Percentiles rank a stretch among this genome's conserved stretches.
Conservation (phyloP, 2,329 filamentous ascomycete genomes). For the Colletotrichum falcatum region DNA sequence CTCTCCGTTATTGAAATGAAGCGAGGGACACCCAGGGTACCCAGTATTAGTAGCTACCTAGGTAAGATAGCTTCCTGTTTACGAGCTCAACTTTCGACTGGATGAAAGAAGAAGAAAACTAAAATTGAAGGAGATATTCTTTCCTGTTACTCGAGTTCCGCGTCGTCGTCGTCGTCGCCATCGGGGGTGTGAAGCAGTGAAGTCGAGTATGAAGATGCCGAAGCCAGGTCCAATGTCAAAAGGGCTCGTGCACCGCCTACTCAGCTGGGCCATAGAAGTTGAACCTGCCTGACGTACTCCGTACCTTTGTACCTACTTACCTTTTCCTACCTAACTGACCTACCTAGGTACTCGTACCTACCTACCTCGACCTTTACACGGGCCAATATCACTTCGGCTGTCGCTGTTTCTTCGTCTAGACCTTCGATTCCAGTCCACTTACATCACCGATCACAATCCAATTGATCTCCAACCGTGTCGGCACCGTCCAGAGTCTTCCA, state of each 20-base stretch:
- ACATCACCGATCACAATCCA: conserved; percentile 12
- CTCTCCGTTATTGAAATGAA: not conserved
- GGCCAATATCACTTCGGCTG: not conserved
- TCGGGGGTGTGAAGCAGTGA: not conserved
- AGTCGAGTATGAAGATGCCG: not conserved
- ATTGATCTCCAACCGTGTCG: conserved; percentile 10
- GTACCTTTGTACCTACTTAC: conserved; percentile 5
- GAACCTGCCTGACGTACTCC: conserved; percentile 16
- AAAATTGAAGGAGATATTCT: not conserved
- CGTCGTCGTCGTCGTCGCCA: not conserved
- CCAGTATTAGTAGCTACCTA: too few species aligned
- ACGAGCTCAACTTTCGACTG: too few species aligned
- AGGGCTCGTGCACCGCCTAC: not conserved
- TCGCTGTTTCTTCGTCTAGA: not conserved
- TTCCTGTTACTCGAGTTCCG: not conserved
- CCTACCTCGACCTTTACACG: not conserved
- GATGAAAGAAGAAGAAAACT: not conserved
- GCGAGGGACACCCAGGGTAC: not conserved
- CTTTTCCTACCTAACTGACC: not conserved
- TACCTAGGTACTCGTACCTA: not conserved
- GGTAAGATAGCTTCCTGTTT: too few species aligned
- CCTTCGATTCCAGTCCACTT: conserved; percentile 6
- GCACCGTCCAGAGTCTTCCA: conserved; percentile 30
- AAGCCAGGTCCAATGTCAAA: not conserved
- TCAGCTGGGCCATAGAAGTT: not conserved